A percentile compares a stretch with the other conserved stretches of the same genome.
Conservation (phyloP, 1,284 basidiomycete genomes). For the Lentinus polychrous region DNA sequence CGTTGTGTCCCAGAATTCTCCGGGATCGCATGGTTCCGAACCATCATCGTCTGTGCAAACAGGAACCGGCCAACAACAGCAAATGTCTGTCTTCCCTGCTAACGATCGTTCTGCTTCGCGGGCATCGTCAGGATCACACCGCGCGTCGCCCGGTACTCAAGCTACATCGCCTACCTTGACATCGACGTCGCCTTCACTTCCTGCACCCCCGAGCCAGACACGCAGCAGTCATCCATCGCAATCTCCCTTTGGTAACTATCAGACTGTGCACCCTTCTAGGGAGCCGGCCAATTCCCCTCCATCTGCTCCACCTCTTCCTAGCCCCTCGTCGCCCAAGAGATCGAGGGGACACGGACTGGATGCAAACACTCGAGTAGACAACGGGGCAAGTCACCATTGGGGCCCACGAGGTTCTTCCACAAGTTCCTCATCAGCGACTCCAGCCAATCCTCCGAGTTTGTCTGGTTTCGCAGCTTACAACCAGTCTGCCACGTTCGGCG, state of each 20-base stretch:
- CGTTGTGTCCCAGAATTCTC: constrained; percentile 6
- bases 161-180: not conserved
- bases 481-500: not conserved
- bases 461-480: not conserved
- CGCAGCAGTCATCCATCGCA: constrained; percentile 2
- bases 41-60: not conserved
- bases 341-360: constrained; percentile 6
- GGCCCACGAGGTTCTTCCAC: not conserved
- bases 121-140: not conserved
- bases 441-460: not conserved
- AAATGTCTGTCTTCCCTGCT: not conserved
- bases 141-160: not conserved
- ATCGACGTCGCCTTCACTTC: not conserved
- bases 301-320: constrained; percentile 2
- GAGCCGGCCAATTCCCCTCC: not conserved
- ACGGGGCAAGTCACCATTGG: not conserved
- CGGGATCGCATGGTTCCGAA: constrained; percentile 4
- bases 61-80: not conserved
- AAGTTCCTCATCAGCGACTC: constrained; percentile 1
- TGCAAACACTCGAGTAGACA: not conserved
- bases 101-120: not conserved
- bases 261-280: not conserved
- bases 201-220: not conserved
- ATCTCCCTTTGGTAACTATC: not conserved
- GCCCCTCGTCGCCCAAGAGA: constrained; percentile 18